Base-by-base conservation (phyloP, 2,329 filamentous ascomycete species). In the Fusarium irregulare region DNA sequence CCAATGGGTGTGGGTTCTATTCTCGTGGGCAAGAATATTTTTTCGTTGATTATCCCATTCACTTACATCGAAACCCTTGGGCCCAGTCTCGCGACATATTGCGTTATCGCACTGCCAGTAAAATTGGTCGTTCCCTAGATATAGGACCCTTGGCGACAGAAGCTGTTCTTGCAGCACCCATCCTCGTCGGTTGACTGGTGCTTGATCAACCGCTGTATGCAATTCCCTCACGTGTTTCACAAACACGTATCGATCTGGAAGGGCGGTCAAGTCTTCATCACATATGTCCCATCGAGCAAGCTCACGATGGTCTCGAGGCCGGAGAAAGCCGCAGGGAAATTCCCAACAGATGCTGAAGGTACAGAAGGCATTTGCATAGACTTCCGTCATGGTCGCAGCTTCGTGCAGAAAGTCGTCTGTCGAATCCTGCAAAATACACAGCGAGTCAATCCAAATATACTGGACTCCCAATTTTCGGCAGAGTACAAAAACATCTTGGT, bases 141-240 rank as follows among this genome's bases (percentile, higher is more conserved):
- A 60, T 2, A 63, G 34, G 5, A 60, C 21, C 4, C 56, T 44
- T 2, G 20, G 12, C 0, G 60, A 63, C 2, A 63, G 37, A 18
- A 42, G 30, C 7, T 40, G 34, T 32, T 64, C 60, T 46, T 64
- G 60, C 3, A 60, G 10, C 5, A 60, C 60, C 56, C 47, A 64
- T 7, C 32, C 60, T 7, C 55, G 20, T n/a, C 11, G 48, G 9
- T 64, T 60, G 32, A 63, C 4, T 16, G 25, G 48, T 6, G 56
- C 20, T 21, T 21, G 20, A 21, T 1, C 9, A 45, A 55, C 12
- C 2, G 27, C 16, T 4, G 2, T 14, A 6, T 2, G 10, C 40
- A 37, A 55, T 20, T 45, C 51, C 8, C 23, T 1, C 1, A 2
- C 0, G 6, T 55, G 28, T 13, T 20, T 3, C 8, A 59, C 48